A percentile compares a stretch with the other conserved stretches of the same genome.
phyloP scores from a whole-genome alignment of 257 asterid species.

The Solanum arcanum region DNA sequence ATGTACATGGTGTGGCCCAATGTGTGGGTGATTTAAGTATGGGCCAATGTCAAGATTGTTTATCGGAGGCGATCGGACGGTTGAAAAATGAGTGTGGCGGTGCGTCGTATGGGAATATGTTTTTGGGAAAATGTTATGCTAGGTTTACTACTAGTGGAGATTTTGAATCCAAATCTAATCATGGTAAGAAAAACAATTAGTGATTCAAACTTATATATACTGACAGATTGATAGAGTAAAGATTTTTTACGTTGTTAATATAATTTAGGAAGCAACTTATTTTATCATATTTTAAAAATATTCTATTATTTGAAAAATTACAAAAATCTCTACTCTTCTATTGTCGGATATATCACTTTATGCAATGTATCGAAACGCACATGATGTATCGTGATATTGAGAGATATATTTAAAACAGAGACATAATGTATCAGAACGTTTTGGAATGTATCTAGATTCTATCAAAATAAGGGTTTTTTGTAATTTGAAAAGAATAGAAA shows the following conservation, averaged over 20 bases:
- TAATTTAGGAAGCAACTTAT: neutral
- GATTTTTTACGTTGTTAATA: neutral
- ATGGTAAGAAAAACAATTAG: constrained; percentile 24
- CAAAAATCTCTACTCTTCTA: too few species aligned
- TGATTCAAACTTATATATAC: neutral
- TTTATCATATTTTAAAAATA: too few species aligned
- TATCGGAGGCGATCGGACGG: constrained; percentile 71
- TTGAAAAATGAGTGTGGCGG: constrained; percentile 76
- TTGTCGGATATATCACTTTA: too few species aligned
- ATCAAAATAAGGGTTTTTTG: too few species aligned
- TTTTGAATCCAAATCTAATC: constrained; percentile 23
- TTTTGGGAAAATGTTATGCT: constrained; percentile 81
- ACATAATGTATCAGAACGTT: too few species aligned
- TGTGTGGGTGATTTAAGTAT: constrained; percentile 80
- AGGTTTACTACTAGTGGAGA: constrained; percentile 65
- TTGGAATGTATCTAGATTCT: too few species aligned
- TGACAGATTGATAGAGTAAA: neutral
- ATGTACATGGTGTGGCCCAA: constrained; percentile 81
- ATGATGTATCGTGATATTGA: too few species aligned
- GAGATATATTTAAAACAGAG: too few species aligned
- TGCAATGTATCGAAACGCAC: too few species aligned
- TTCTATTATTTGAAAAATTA: too few species aligned
- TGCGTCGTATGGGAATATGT: constrained; percentile 76
- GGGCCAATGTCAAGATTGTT: constrained; percentile 83
- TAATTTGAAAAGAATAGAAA: too few species aligned